Evolutionary conservation across 345 rosid genomes (phyloP).

Genomic region (Ailanthus altissimus): DNA sequence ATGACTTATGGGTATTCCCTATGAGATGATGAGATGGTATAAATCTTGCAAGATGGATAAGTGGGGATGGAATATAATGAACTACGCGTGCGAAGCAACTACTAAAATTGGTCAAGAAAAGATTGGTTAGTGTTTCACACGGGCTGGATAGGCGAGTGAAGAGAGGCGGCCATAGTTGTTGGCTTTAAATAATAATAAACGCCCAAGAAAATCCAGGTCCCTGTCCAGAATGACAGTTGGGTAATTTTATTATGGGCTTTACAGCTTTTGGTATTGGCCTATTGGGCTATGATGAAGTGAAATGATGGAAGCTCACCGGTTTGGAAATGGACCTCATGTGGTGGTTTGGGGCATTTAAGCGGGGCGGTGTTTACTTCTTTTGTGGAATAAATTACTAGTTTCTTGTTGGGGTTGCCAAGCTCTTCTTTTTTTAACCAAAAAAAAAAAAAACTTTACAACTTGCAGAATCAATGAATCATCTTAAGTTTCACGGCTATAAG

Average conservation of each 20-base stretch:
- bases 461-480: constrained; percentile 24
- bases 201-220: constrained; percentile 10
- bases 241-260: constrained; percentile 25
- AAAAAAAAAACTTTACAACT: constrained; percentile 25
- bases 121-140: constrained; percentile 14
- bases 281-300: background rate
- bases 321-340: constrained; percentile 10
- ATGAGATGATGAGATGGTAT: background rate
- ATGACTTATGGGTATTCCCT: constrained; percentile 8
- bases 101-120: background rate
- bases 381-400: constrained; percentile 5
- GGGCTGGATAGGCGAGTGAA: background rate
- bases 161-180: background rate
- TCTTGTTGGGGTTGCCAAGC: constrained; percentile 20
- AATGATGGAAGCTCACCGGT: background rate
- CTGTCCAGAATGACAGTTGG: background rate
- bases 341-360: background rate
- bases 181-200: background rate
- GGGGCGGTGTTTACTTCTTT: background rate
- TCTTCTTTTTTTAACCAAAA: constrained; percentile 17
- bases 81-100: background rate
- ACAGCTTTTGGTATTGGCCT: background rate
- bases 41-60: constrained; percentile 1
- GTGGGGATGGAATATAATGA: background rate
- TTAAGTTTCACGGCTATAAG: background rate